Evolutionary conservation across 2,329 filamentous ascomycete species (phyloP), one percentile per base, ranked within the genome.

Genomic region (Aspergillus japonicus): DNA sequence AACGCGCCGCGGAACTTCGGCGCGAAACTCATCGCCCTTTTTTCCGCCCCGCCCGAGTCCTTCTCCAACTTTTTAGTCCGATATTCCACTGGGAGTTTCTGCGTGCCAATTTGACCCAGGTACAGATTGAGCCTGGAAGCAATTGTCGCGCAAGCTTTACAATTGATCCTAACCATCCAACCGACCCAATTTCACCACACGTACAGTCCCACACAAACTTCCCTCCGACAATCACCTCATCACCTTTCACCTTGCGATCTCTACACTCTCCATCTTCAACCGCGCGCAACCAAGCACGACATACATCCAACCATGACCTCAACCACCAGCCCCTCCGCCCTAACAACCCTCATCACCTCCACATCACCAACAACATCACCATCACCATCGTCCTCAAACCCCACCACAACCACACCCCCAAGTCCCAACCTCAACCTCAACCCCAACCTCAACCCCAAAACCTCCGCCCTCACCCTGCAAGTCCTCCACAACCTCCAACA

Each of bases 401-500:
- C 69, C 59, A 67, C 73, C 66, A 76, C 82, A 61, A 82, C 86
- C 60, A 82, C 85, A 8, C 72, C 11, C 14, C 14, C 39, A 44
- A 29, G 5, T 8, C 6, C 39, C 67, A 44, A 62, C 69, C 4
- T 54, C 60, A 6, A 61, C 73, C 66, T 76, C 82, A 61, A 61
- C 73, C 66, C 76, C 82, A 61, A 81, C 86, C 11, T 60, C 82
- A 85, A 8, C 72, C 39, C 14, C 14, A 5, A 44, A 5, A 62
- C 69, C 16, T 8, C 73, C 66, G 76, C 82, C 60, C 81, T 86
- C 60, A 82, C 85, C 10, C 72, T 83, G 51, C 84, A 87, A 72
- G 79, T 87, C 66, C 78, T 83, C 52, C 85, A 89, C 75, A 88
- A 88, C 73, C 83, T 89, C 65, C 80, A 83, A 69, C 78, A 86